Percentiles rank a stretch among this genome's conserved stretches.
Conservation (phyloP, 306 rosid species). For the Datisca glomerata region DNA sequence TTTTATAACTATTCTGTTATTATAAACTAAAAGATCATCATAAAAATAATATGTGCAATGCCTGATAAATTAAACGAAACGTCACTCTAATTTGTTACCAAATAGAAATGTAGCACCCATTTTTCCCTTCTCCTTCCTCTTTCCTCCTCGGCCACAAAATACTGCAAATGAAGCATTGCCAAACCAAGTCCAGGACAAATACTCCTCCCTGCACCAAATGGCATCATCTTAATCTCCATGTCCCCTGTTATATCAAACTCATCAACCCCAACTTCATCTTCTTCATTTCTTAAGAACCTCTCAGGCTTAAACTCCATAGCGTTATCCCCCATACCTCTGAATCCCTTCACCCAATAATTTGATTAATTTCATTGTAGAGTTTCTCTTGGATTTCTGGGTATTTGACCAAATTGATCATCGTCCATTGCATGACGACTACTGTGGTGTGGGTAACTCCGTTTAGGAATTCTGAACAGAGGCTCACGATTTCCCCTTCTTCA, state of each 20-base stretch:
- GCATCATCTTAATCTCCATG: constrained; percentile 9
- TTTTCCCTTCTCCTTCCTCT: too few species aligned
- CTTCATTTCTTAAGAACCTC: constrained; percentile 4
- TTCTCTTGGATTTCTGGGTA: constrained; percentile 12
- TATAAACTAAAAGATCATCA: too few species aligned
- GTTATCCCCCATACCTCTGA: constrained; percentile 6
- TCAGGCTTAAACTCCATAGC: constrained; percentile 10
- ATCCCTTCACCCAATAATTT: not conserved
- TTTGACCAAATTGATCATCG: constrained; percentile 8
- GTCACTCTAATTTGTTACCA: too few species aligned
- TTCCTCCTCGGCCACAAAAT: constrained; percentile 9
- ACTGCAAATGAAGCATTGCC: constrained; percentile 12
- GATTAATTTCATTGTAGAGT: not conserved
- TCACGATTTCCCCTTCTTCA: constrained; percentile 12
- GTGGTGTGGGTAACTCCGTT: constrained; percentile 11
- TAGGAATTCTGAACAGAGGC: constrained; percentile 12
- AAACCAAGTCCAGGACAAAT: constrained; percentile 12
- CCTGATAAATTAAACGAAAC: too few species aligned
- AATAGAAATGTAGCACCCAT: too few species aligned
- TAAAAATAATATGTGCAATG: too few species aligned
- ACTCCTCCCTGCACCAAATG: constrained; percentile 16
- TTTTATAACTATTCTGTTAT: too few species aligned
- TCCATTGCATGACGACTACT: constrained; percentile 9
- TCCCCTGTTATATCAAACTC: not conserved
- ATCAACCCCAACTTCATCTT: not conserved